Conservation (phyloP, 768 basidiomycete genomes). For the Tulasnella sp. region DNA sequence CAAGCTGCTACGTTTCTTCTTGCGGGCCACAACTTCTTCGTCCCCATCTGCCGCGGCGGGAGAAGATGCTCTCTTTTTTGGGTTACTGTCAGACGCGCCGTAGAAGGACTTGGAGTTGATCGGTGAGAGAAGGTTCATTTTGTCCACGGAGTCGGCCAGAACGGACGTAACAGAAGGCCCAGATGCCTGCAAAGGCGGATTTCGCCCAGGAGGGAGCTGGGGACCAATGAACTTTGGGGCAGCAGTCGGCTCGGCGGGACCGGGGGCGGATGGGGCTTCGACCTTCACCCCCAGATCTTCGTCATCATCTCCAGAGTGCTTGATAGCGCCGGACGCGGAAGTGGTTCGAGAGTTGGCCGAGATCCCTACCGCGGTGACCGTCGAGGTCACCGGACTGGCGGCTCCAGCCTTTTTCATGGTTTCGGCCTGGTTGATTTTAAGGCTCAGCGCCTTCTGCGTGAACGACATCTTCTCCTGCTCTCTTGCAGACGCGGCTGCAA, state of each 20-base stretch:
- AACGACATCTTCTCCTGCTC: constrained; percentile 16
- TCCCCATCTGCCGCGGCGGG: not conserved
- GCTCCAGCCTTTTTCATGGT: not conserved
- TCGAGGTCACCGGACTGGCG: not conserved
- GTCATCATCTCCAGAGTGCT: constrained; percentile 9
- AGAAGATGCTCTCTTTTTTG: not conserved
- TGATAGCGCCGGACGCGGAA: not conserved
- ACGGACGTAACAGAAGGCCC: not conserved
- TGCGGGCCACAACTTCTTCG: not conserved
- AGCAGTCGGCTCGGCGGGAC: not conserved
- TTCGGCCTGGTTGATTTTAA: constrained; percentile 18
- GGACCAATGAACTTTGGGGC: constrained; percentile 5
- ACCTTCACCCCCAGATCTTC: constrained; percentile 17
- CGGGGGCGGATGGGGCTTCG: not conserved
- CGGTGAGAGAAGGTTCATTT: constrained; percentile 7
- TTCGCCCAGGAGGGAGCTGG: constrained; percentile 5
- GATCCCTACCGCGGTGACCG: not conserved
- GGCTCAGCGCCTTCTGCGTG: not conserved
- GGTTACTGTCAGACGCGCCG: not conserved
- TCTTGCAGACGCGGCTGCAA: constrained; percentile 19
- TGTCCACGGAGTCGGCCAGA: constrained; percentile 13
- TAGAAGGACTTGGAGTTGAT: constrained; percentile 11
- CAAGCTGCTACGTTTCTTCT: not conserved
- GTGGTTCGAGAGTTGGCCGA: not conserved
- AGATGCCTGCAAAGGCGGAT: not conserved